phyloP scores from a whole-genome alignment of 225 moss, liverwort and hornwort genomes.

The Rhytidiadelphus loreus region DNA sequence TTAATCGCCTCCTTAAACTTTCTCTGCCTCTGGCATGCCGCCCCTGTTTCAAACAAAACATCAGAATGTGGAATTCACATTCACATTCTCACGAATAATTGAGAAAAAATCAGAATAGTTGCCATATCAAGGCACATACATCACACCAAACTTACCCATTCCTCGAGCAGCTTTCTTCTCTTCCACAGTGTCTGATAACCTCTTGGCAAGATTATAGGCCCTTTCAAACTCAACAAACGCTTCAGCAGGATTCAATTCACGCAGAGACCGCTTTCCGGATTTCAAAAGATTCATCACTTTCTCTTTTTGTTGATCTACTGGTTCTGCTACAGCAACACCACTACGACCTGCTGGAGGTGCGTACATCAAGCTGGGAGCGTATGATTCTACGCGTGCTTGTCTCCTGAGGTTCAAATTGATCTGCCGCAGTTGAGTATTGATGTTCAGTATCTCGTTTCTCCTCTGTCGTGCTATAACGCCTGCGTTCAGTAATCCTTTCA shows the following conservation, averaged over 20 bases:
- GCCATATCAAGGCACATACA: not conserved
- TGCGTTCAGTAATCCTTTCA: constrained; percentile 8
- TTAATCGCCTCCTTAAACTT: constrained; percentile 88
- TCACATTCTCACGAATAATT: not conserved
- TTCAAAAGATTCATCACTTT: constrained; percentile 47
- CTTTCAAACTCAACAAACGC: constrained; percentile 69
- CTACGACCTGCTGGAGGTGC: constrained; percentile 74
- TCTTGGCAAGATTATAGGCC: constrained; percentile 46
- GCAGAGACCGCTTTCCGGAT: constrained; percentile 75
- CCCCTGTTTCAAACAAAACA: constrained; percentile 40
- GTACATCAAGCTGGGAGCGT: constrained; percentile 89
- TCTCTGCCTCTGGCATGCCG: constrained; percentile 85
- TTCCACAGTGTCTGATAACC: constrained; percentile 60
- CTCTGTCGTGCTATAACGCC: constrained; percentile 88
- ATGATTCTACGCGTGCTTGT: constrained; percentile 86
- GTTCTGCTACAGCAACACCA: constrained; percentile 40
- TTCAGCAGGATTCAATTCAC: constrained; percentile 59
- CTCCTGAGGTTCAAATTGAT: constrained; percentile 82
- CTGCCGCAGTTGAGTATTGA: constrained; percentile 86
- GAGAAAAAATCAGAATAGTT: not conserved
- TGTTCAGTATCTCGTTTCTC: constrained; percentile 74
- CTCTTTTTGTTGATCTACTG: constrained; percentile 45
- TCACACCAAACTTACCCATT: constrained; percentile 46
- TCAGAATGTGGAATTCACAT: not conserved
- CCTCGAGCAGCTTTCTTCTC: constrained; percentile 96